phyloP scores from a whole-genome alignment of 2,329 filamentous ascomycete species.

The Neurospora sp. region DNA sequence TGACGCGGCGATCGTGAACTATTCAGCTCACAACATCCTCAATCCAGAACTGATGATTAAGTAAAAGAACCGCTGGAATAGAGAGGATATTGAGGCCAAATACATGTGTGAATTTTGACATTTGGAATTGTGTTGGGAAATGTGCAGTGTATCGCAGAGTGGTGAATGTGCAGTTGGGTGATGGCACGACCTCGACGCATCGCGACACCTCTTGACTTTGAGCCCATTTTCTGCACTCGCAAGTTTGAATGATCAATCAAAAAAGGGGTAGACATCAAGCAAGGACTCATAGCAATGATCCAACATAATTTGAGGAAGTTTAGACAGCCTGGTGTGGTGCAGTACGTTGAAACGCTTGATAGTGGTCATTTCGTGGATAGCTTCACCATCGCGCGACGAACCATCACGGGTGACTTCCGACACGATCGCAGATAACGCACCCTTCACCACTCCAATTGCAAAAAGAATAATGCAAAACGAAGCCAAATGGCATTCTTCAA shows the following conservation, averaged over 20 bases:
- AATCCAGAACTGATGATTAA: neutral
- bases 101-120: neutral
- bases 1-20: neutral
- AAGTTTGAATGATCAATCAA: neutral
- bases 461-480: constrained; percentile 1
- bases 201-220: neutral
- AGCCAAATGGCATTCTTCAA: constrained; percentile 8
- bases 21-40: neutral
- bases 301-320: neutral
- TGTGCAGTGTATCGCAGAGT: neutral
- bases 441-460: neutral
- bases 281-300: neutral
- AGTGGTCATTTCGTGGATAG: constrained; percentile 13
- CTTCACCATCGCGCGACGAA: constrained; percentile 11
- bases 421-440: constrained; percentile 1
- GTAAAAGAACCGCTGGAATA: no score
- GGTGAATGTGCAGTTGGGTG: neutral
- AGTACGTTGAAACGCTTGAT: neutral
- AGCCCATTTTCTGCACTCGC: neutral
- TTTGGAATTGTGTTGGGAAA: neutral
- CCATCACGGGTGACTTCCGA: constrained; percentile 17
- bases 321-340: neutral
- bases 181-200: neutral
- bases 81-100: neutral
- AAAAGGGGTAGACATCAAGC: neutral